Percentiles rank a stretch among this genome's conserved stretches.
Conservation (phyloP, 1,284 basidiomycete species). For the Rhizoctonia solani region DNA sequence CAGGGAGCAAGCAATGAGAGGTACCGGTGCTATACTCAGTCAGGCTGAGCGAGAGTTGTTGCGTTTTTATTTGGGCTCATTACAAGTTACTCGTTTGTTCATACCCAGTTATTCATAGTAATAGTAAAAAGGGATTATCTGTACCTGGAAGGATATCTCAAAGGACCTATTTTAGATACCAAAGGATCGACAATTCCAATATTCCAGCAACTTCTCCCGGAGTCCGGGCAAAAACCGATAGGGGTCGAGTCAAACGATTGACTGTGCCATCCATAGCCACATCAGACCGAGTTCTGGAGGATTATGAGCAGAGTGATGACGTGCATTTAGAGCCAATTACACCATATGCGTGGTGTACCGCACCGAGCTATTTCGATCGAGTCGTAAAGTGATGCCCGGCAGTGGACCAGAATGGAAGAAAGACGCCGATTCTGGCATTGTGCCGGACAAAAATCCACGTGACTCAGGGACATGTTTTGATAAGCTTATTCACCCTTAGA, state of each 20-base stretch:
- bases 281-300: not conserved
- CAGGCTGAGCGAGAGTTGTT: not conserved
- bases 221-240: too few species aligned
- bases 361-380: constrained; percentile 7
- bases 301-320: not conserved
- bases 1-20: constrained; percentile 12
- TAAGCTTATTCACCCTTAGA: too few species aligned
- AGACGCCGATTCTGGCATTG: constrained; percentile 5
- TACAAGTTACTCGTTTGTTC: not conserved
- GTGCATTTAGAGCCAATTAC: not conserved
- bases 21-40: constrained; percentile 29
- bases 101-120: not conserved
- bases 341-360: not conserved
- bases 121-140: too few species aligned
- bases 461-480: constrained; percentile 5
- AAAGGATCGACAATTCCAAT: too few species aligned
- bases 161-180: too few species aligned
- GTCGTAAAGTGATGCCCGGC: constrained; percentile 17
- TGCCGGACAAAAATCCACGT: constrained; percentile 17
- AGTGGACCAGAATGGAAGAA: constrained; percentile 8
- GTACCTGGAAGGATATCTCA: too few species aligned
- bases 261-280: not conserved
- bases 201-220: too few species aligned
- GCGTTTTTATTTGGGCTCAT: not conserved
- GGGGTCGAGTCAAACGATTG: too few species aligned